These are phyloP conservation scores for Macrolepiota dolichaula DNA, from an alignment of 768 basidiomycete genomes.

Conservation along the genomic window DNA sequence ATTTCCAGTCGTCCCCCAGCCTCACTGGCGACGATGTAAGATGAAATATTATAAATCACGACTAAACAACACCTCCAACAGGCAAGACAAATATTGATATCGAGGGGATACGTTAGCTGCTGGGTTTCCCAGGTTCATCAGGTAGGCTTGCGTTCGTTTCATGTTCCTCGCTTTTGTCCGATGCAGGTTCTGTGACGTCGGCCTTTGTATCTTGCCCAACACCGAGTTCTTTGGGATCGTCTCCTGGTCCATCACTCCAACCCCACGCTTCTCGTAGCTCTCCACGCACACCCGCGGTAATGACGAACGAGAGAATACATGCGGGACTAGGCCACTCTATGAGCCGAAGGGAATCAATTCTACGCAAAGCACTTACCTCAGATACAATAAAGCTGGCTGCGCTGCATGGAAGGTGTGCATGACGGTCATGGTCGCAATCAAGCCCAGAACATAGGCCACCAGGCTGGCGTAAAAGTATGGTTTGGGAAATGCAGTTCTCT, in stretches of 20 bases:
- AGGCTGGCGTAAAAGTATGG: slow-evolving; percentile 76
- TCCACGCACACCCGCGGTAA: slow-evolving; percentile 56
- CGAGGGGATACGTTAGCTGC: neutral
- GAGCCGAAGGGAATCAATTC: neutral
- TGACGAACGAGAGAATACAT: slow-evolving; percentile 67
- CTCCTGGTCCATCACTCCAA: slow-evolving; percentile 60
- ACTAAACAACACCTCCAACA: neutral
- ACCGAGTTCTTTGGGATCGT: slow-evolving; percentile 17
- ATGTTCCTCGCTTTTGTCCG: neutral
- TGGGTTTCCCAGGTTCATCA: neutral
- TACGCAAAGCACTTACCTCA: slow-evolving; percentile 52
- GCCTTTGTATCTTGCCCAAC: slow-evolving; percentile 7
- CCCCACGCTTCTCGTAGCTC: slow-evolving; percentile 70
- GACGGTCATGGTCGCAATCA: slow-evolving; percentile 74
- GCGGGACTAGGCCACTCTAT: slow-evolving; percentile 49
- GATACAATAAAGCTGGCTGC: slow-evolving; percentile 91
- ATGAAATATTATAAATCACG: neutral
- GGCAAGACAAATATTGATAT: neutral
- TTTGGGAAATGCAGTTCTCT: slow-evolving; percentile 43
- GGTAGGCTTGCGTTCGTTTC: neutral
- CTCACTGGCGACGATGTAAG: too few species aligned
- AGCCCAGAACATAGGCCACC: slow-evolving; percentile 68
- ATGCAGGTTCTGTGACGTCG: slow-evolving; percentile 12
- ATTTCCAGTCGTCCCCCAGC: neutral
- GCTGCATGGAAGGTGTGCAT: slow-evolving; percentile 78